Percentiles rank a stretch among this genome's conserved stretches.
Conservation (phyloP, 345 rosid genomes). For the Arabis hirsuta region DNA sequence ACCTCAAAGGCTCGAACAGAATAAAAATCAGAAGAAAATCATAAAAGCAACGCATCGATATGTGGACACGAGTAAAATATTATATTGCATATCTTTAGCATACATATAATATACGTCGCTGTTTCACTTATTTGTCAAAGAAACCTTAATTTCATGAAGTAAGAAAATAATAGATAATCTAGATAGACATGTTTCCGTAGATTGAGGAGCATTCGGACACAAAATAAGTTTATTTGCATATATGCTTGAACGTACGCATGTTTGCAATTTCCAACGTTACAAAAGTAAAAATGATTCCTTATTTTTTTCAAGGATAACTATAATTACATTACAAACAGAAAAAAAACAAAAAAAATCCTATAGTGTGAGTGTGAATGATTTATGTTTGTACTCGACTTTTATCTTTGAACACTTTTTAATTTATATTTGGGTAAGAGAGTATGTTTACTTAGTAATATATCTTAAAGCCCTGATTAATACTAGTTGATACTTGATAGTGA, state of each 20-base stretch:
- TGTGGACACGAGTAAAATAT: constrained; percentile 1
- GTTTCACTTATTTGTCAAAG: constrained; percentile 31
- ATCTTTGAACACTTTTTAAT: not conserved
- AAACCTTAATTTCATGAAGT: constrained; percentile 23
- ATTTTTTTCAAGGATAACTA: not conserved
- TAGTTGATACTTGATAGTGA: constrained; percentile 12
- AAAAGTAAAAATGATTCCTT: not conserved
- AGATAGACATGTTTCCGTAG: constrained; percentile 35
- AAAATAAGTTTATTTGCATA: not conserved
- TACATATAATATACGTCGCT: constrained; percentile 19
- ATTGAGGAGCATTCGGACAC: constrained; percentile 41
- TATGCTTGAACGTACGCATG: constrained; percentile 17
- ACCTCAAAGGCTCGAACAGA: not conserved
- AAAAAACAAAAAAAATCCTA: not conserved
- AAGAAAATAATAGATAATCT: constrained; percentile 25
- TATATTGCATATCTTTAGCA: not conserved
- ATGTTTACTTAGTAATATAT: not conserved
- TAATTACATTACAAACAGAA: not conserved
- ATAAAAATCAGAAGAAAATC: constrained; percentile 1
- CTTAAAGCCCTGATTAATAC: not conserved
- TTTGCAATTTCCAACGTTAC: constrained; percentile 30
- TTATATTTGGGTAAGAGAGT: not conserved
- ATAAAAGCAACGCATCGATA: not conserved
- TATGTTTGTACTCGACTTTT: not conserved
- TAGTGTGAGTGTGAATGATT: not conserved